Conservation (phyloP, 2,329 filamentous ascomycete genomes). For the Aspergillus hiratsukae region DNA sequence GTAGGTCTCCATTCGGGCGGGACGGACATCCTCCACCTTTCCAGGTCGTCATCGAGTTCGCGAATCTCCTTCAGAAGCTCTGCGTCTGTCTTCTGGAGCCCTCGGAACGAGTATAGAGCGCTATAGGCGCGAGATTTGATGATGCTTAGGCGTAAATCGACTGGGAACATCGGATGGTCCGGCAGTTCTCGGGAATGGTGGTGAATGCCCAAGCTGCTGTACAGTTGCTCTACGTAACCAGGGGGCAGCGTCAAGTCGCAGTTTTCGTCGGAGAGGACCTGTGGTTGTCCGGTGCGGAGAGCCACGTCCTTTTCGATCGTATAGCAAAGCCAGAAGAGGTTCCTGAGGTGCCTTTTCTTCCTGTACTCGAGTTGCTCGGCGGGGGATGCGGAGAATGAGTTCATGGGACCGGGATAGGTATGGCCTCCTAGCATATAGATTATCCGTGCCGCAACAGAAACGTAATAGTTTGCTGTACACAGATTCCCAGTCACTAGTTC, state of each 20-base stretch:
- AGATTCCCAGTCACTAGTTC: conserved; percentile 46
- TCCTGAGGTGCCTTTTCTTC: conserved; percentile 28
- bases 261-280: conserved; percentile 48
- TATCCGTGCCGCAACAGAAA: conserved; percentile 45
- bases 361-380: conserved; percentile 12
- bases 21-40: conserved; percentile 51
- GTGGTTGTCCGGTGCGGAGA: conserved; percentile 51
- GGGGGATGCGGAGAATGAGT: conserved; percentile 16
- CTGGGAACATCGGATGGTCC: conserved; percentile 37
- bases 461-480: conserved; percentile 44
- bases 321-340: conserved; percentile 55
- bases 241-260: conserved; percentile 51
- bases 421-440: conserved; percentile 50
- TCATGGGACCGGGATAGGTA: conserved; percentile 20
- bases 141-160: conserved; percentile 47
- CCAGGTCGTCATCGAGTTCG: conserved; percentile 54
- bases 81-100: conserved; percentile 49
- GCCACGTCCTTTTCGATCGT: conserved; percentile 54
- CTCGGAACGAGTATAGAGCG: conserved; percentile 48
- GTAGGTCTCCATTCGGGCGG: conserved; percentile 45
- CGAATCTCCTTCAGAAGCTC: conserved; percentile 53
- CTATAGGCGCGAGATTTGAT: conserved; percentile 51
- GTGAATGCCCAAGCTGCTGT: conserved; percentile 18
- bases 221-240: conserved; percentile 33
- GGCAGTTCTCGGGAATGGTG: conserved; percentile 17